Conservation (phyloP, 805 yeast species). For the Saccharomycopsis guyanensis region DNA sequence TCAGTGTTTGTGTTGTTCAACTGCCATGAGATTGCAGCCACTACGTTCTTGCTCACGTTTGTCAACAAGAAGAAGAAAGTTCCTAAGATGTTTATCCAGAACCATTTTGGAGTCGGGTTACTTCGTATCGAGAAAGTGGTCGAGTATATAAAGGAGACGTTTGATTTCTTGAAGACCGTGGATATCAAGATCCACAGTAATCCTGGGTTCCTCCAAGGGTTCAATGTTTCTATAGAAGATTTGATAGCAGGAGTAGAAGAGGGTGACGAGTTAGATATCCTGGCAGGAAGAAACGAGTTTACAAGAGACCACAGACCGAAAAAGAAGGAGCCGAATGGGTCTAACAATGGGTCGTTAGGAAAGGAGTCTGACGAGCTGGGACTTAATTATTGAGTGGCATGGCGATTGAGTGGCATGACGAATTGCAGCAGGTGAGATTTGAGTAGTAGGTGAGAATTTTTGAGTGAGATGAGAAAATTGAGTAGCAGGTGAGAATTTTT, state of each 20-base stretch:
- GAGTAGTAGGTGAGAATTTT: no score
- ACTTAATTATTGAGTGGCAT: no score
- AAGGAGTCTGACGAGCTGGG: not conserved
- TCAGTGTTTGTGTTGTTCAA: conserved; percentile 15
- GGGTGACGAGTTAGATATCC: conserved; percentile 4
- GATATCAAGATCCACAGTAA: conserved; percentile 1
- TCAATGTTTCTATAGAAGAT: not conserved
- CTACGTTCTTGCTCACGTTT: conserved; percentile 4
- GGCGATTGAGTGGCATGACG: no score
- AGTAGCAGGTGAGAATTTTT: no score
- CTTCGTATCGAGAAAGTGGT: not conserved
- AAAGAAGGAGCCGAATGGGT: no score
- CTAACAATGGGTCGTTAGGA: not conserved
- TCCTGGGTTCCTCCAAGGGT: not conserved
- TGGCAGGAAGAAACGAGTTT: conserved; percentile 1
- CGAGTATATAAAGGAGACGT: not conserved
- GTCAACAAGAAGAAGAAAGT: conserved; percentile 1
- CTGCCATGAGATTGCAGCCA: conserved; percentile 17
- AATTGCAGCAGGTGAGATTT: no score
- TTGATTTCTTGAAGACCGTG: conserved; percentile 1
- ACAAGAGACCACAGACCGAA: not conserved
- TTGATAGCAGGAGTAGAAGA: not conserved
- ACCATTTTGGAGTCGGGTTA: conserved; percentile 7
- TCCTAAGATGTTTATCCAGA: conserved; percentile 6
- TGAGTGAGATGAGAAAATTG: no score